phyloP scores from a whole-genome alignment of 768 basidiomycete species.

The Hygrocybe punicea region DNA sequence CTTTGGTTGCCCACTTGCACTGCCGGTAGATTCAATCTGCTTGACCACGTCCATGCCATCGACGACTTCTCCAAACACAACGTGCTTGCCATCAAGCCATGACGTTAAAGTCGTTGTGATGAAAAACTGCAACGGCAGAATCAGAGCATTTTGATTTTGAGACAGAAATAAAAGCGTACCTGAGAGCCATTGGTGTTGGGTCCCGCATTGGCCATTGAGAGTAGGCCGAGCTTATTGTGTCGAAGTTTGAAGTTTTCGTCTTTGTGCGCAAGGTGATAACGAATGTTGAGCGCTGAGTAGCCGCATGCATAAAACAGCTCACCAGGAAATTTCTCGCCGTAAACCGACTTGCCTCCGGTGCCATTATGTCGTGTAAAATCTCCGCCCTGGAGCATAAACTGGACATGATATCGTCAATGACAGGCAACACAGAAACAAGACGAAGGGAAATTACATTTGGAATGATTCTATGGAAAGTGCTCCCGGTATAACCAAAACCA shows the following conservation, averaged over 20 bases:
- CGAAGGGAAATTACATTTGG: slow-evolving; percentile 34
- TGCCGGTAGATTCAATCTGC: slow-evolving; percentile 50
- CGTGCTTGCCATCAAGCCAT: slow-evolving; percentile 82
- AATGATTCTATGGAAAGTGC: slow-evolving; percentile 78
- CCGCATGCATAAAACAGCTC: slow-evolving; percentile 14
- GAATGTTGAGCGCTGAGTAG: not conserved
- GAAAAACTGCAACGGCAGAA: slow-evolving; percentile 58
- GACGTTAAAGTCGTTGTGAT: slow-evolving; percentile 75
- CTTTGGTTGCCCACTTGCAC: slow-evolving; percentile 36
- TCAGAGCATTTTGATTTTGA: not conserved
- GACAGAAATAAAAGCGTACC: slow-evolving; percentile 6
- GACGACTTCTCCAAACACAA: slow-evolving; percentile 73
- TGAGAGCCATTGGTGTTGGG: slow-evolving; percentile 81
- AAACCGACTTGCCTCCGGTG: slow-evolving; percentile 79
- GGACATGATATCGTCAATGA: not conserved
- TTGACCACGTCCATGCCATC: slow-evolving; percentile 65
- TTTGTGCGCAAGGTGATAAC: slow-evolving; percentile 19
- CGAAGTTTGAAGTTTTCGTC: slow-evolving; percentile 84
- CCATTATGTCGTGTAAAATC: slow-evolving; percentile 73
- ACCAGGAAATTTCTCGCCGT: slow-evolving; percentile 67
- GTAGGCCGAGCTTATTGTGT: slow-evolving; percentile 65
- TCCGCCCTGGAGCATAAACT: slow-evolving; percentile 89
- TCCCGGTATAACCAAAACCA: slow-evolving; percentile 70
- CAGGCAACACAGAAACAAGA: not conserved
- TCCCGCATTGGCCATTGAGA: slow-evolving; percentile 82